Conservation (phyloP, 2,329 filamentous ascomycete species). For the Aspergillus sp. region DNA sequence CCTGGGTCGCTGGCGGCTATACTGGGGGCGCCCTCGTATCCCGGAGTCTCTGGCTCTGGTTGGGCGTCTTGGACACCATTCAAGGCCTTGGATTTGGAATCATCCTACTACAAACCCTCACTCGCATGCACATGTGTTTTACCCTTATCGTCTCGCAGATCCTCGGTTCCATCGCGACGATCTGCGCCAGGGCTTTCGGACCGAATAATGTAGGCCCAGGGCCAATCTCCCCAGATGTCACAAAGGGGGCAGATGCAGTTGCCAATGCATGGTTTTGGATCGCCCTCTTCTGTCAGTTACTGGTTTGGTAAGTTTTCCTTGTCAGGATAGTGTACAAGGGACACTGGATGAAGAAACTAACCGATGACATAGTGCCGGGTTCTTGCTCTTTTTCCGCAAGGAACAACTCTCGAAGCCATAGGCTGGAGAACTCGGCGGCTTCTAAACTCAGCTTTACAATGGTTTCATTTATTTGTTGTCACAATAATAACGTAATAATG, state of each 20-base stretch:
- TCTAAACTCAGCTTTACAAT: too few species aligned
- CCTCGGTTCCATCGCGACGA: conserved; percentile 60
- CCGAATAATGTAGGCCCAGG: conserved; percentile 62
- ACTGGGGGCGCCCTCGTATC: conserved; percentile 56
- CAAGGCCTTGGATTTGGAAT: conserved; percentile 67
- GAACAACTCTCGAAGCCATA: conserved; percentile 45
- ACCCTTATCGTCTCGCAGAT: conserved; percentile 61
- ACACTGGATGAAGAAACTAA: background rate
- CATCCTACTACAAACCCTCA: conserved; percentile 64
- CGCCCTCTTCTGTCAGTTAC: conserved; percentile 55
- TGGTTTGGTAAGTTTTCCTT: conserved; percentile 50
- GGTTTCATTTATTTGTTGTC: too few species aligned
- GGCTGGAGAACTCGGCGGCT: too few species aligned
- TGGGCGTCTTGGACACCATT: conserved; percentile 62
- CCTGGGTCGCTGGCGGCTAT: conserved; percentile 56
- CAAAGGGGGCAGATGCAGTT: conserved; percentile 45
- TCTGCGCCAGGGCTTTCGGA: conserved; percentile 58
- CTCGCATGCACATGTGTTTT: conserved; percentile 62
- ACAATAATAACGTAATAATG: too few species aligned
- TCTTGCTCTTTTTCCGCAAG: conserved; percentile 44
- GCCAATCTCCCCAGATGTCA: conserved; percentile 61
- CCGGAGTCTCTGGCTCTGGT: conserved; percentile 63
- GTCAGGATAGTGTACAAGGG: background rate
- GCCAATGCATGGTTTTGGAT: conserved; percentile 61
- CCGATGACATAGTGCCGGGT: conserved; percentile 31